Conservation (phyloP, 768 basidiomycete species). For the Kwoniella dendrophila region DNA sequence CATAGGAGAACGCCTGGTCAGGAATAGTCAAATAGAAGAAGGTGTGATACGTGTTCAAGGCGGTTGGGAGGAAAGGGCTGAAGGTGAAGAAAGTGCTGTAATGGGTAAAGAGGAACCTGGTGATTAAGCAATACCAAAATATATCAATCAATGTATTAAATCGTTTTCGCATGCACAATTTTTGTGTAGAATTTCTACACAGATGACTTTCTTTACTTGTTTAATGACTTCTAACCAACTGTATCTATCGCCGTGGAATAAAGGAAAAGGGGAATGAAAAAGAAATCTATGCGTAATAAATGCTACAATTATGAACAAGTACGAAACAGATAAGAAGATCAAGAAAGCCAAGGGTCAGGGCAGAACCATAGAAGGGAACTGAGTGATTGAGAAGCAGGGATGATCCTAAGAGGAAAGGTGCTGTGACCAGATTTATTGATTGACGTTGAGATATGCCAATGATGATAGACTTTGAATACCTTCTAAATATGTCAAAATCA, state of each 20-base stretch:
- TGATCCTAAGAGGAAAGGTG: too few species aligned
- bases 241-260: not conserved
- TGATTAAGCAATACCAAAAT: conserved; percentile 16
- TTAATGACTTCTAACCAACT: conserved; percentile 3
- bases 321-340: not conserved
- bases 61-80: conserved; percentile 47
- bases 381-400: too few species aligned
- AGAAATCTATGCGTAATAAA: conserved; percentile 8
- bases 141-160: not conserved
- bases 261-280: not conserved
- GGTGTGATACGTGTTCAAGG: conserved; percentile 39
- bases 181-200: conserved; percentile 1
- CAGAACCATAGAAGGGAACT: too few species aligned
- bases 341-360: not conserved
- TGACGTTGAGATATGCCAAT: too few species aligned
- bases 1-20: conserved; percentile 48
- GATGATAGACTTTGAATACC: too few species aligned
- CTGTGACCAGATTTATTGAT: too few species aligned
- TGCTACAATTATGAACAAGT: conserved; percentile 6
- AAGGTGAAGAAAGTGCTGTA: conserved; percentile 47
- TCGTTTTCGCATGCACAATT: conserved; percentile 7
- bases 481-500: not conserved
- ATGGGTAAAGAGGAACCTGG: conserved; percentile 49
- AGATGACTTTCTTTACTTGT: not conserved
- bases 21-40: conserved; percentile 45